phyloP scores from a whole-genome alignment of 2,329 filamentous ascomycete genomes.

The Fusarium veterinarium region DNA sequence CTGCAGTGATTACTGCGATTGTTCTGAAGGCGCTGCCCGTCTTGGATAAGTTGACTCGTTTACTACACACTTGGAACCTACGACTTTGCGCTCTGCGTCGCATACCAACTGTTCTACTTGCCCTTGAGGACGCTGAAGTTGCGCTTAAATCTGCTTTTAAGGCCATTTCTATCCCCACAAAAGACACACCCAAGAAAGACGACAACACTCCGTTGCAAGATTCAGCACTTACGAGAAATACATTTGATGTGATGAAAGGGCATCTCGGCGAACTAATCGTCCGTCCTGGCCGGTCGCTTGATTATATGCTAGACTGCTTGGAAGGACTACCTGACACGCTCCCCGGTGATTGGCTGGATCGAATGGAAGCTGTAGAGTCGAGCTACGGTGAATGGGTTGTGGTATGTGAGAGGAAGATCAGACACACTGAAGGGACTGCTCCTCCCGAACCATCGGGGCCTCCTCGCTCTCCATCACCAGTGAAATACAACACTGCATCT shows the following conservation, averaged over 20 bases:
- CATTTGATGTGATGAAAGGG: slow-evolving; percentile 68
- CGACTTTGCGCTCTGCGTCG: slow-evolving; percentile 80
- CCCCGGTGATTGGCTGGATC: slow-evolving; percentile 87
- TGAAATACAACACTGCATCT: slow-evolving; percentile 23
- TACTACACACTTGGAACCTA: slow-evolving; percentile 83
- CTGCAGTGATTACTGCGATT: slow-evolving; percentile 89
- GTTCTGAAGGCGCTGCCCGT: slow-evolving; percentile 89
- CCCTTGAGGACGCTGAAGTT: slow-evolving; percentile 73
- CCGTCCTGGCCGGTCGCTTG: slow-evolving; percentile 77
- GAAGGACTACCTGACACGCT: slow-evolving; percentile 87
- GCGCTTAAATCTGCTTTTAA: slow-evolving; percentile 76
- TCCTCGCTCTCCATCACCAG: slow-evolving; percentile 39
- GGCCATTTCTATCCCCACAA: slow-evolving; percentile 58
- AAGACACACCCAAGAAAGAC: slow-evolving; percentile 34
- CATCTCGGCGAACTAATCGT: slow-evolving; percentile 77
- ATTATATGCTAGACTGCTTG: slow-evolving; percentile 86
- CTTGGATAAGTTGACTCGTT: slow-evolving; percentile 75
- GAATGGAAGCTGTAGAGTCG: slow-evolving; percentile 82
- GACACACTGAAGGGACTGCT: slow-evolving; percentile 69
- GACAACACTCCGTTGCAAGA: slow-evolving; percentile 27
- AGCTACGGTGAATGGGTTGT: slow-evolving; percentile 85
- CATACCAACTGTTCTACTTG: slow-evolving; percentile 74
- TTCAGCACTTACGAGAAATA: slow-evolving; percentile 54
- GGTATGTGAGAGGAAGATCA: slow-evolving; percentile 78
- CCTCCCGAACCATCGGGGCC: slow-evolving; percentile 17